Evolutionary conservation across 2,329 filamentous ascomycete genomes (phyloP), one percentile per base, ranked within the genome.

Genomic region (Pseudofabraea citricarpa): DNA sequence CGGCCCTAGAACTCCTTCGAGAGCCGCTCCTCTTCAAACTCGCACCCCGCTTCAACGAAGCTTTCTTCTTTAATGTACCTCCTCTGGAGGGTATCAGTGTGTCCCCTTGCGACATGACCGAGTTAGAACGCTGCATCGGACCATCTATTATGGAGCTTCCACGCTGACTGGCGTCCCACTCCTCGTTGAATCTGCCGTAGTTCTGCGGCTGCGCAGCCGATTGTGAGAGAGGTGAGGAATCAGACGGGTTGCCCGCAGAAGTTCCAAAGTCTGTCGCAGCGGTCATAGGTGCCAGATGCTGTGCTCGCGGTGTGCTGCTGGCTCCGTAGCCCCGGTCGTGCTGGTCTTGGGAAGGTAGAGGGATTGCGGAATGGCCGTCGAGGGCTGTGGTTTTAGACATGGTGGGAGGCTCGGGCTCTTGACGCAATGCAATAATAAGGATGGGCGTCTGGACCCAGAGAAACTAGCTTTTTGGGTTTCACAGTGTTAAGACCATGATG

Each of bases 31-130:
- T 84, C 64, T 83, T 85, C 53, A 95, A 60, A 59, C 89, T 94
- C 29, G 73, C 77, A 47, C 75, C 81, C 56, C 85, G 79, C 53
- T 83, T 83, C 46, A 96, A 62, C 8, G 90, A 95, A 19, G 72
- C 72, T 66, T 89, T 93, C 74, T 97, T 97, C 72, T 88, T 93
- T 55, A 97, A 73, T 0, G 90, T 96, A 47, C 88, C 87, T 48
- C 74, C 74, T 44, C 81, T 31, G 67, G 62, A 60, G 58, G 61
- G 61, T 60, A 58, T 60, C 63, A 45, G 65, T 15, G 52, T 56
- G n/a, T 60, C 57, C 38, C 53, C 57, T 43, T 58, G 58, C 36
- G 59, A 57, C 50, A 57, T 51, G 48, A 74, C 71, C 10, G 83
- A 86, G 48, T 72, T 72, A 43, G 83, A 75, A 53, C 82, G 80